Conservation (phyloP, 1,139 yeast genomes). For the Petasospora fabianii region DNA sequence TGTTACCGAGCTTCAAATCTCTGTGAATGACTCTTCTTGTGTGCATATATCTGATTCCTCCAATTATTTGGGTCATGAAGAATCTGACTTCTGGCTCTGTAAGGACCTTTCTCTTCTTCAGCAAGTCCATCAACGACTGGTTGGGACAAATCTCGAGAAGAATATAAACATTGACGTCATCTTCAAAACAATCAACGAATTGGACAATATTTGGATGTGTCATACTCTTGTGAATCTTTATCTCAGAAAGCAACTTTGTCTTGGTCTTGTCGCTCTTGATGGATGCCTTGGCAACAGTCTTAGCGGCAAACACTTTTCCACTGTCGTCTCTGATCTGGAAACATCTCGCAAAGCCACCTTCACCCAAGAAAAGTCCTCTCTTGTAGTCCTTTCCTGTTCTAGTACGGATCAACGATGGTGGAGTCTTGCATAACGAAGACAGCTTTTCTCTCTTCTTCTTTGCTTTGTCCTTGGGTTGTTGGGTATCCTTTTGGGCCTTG, state of each 20-base stretch:
- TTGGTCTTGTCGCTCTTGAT: constrained; percentile 88
- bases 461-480: constrained; percentile 22
- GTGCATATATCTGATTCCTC: constrained; percentile 91
- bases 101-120: constrained; percentile 75
- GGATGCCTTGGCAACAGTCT: constrained; percentile 95
- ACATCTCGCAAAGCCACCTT: constrained; percentile 98
- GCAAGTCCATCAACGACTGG: constrained; percentile 87
- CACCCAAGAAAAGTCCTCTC: constrained; percentile 90
- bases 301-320: constrained; percentile 91
- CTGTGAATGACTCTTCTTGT: constrained; percentile 92
- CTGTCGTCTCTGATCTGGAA: constrained; percentile 91
- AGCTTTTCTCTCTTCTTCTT: constrained; percentile 74
- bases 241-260: constrained; percentile 85
- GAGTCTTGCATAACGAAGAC: constrained; percentile 87
- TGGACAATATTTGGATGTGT: constrained; percentile 86
- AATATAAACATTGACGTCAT: constrained; percentile 88
- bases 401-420: constrained; percentile 88
- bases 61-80: constrained; percentile 89
- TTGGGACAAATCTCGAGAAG: constrained; percentile 92
- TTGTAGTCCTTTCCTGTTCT: constrained; percentile 85
- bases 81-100: constrained; percentile 90
- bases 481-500: constrained; percentile 15
- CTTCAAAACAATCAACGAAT: constrained; percentile 93
- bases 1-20: constrained; percentile 91
- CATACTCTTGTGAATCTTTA: constrained; percentile 90